Evolutionary conservation across 768 basidiomycete genomes (phyloP), one percentile per base, ranked within the genome.

Genomic region (Phylloporus sp.): DNA sequence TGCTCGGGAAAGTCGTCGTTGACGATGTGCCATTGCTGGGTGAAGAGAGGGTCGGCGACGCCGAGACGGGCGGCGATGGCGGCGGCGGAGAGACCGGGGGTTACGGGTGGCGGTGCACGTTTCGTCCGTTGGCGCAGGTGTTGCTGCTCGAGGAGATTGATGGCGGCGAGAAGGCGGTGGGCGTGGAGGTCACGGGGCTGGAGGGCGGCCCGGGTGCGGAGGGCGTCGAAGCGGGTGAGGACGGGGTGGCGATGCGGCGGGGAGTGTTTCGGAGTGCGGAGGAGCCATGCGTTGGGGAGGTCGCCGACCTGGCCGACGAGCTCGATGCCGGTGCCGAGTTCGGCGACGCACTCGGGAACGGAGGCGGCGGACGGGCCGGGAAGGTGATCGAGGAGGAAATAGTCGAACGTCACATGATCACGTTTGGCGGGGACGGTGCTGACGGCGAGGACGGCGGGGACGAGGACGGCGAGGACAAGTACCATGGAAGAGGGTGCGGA

Each of bases 21-120:
- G 50, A 96, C 78, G 20, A 97, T 73, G 71, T 97, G 95, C 96
- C 96, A 98, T 72, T 98, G 95, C 48, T 78, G 66, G 14, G 74
- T 61, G 62, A 96, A 92, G 49, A 85, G 71, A 0, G 95, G 95
- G 61, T 98, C 95, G 21, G 70, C 57, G 49, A 99, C 82, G 17
- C 73, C 77, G 31, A 95, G 74, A 10, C 75, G 72, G 29, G 76
- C 64, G 9, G 81, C 84, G 29, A 84, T 70, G 7, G 65, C 73
- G 34, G 72, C 62, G 14, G 81, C 55, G 1, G 53, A 66, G 5
- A 65, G 53, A 1, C 68, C 54, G 0, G 73, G 74, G 14, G 53
- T 60, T 33, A 76, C 56, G 13, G 80, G 74, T 20, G 84, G 85
- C 18, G 87, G 86, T 1, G 88, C 84, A 40, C 89, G 80, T 62